Conservation (phyloP, 208 protist species). For the Entamoeba histolytica region DNA sequence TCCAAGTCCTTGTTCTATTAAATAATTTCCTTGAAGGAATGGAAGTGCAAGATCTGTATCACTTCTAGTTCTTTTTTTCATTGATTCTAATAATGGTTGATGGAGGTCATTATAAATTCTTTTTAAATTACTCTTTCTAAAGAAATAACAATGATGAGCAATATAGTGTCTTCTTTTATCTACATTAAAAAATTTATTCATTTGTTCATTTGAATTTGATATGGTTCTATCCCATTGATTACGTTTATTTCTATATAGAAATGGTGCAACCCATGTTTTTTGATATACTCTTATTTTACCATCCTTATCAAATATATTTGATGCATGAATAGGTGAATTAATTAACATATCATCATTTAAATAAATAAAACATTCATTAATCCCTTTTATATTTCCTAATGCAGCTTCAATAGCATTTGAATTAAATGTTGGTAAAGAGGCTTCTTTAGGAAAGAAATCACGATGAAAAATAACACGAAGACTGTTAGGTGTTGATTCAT, state of each 20-base stretch:
- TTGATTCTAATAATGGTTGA: background rate
- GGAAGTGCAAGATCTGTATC: background rate
- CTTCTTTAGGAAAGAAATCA: background rate
- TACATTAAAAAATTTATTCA: background rate
- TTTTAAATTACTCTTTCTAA: background rate
- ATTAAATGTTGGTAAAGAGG: background rate
- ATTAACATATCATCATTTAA: background rate
- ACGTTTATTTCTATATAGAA: background rate
- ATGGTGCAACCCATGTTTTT: background rate
- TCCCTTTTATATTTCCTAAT: background rate
- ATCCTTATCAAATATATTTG: background rate
- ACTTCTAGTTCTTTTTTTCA: background rate
- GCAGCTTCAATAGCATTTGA: background rate
- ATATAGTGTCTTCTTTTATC: background rate
- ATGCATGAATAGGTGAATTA: background rate
- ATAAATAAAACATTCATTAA: background rate
- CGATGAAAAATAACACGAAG: background rate
- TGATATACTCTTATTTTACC: background rate
- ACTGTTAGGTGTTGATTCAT: background rate
- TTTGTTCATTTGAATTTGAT: background rate
- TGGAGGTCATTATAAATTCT: background rate
- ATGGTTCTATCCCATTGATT: background rate
- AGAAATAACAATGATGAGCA: background rate
- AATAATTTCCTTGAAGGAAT: background rate
- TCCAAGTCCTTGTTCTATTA: background rate